Evolutionary conservation across 352 stramenopile species (phyloP).

Genomic region (Hyaloperonospora arabidopsidis): DNA sequence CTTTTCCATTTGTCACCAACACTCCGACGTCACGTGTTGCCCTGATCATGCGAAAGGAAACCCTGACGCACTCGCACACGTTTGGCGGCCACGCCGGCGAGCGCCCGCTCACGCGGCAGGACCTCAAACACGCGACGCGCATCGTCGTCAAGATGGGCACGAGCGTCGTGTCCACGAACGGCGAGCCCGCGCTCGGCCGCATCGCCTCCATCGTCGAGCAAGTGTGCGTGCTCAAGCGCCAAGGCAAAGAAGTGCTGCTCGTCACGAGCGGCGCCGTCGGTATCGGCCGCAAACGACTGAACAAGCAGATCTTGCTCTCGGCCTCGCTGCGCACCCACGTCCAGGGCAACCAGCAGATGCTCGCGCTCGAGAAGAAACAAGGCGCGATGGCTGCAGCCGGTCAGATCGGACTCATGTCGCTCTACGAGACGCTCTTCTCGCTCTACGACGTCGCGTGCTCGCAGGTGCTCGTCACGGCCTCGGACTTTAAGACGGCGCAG

Average conservation of each 20-base stretch:
- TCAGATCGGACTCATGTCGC: slow-evolving; percentile 96
- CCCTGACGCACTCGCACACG: slow-evolving; percentile 41
- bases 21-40: no score
- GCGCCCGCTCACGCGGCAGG: slow-evolving; percentile 51
- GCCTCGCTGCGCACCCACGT: slow-evolving; percentile 83
- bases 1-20: no score
- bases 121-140: slow-evolving; percentile 73
- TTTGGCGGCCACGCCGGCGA: slow-evolving; percentile 29
- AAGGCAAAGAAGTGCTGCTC: slow-evolving; percentile 86
- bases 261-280: slow-evolving; percentile 88
- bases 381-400: slow-evolving; percentile 86
- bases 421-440: slow-evolving; percentile 95
- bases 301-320: slow-evolving; percentile 90
- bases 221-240: slow-evolving; percentile 88
- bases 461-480: slow-evolving; percentile 82
- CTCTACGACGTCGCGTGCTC: slow-evolving; percentile 92
- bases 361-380: slow-evolving; percentile 85
- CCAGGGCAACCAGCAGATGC: slow-evolving; percentile 85
- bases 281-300: slow-evolving; percentile 89
- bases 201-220: slow-evolving; percentile 90
- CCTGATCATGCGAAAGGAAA: slow-evolving; percentile 40
- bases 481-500: slow-evolving; percentile 79
- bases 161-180: slow-evolving; percentile 90
- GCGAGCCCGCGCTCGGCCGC: slow-evolving; percentile 85
- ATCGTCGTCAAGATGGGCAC: slow-evolving; percentile 96